Evolutionary conservation across 352 stramenopile species (phyloP).

Genomic region (Globisporangium camurandrum): DNA sequence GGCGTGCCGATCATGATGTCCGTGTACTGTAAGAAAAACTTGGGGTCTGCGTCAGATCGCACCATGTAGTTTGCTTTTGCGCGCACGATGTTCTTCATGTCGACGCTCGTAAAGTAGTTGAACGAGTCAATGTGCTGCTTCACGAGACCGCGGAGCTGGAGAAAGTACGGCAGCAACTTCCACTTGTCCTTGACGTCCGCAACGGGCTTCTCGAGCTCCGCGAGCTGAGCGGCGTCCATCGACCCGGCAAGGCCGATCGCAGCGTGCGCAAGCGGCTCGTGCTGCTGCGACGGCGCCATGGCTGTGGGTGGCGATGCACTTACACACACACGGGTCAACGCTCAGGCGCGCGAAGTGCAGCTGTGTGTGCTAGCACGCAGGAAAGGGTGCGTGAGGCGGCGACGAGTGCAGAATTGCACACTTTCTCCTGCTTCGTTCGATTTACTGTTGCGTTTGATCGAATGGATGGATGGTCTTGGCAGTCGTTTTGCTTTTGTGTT

Average conservation of each 20-base stretch:
- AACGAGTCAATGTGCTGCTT: slow-evolving; percentile 99
- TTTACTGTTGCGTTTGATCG: too few relatives aligned
- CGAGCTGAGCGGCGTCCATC: slow-evolving; percentile 25
- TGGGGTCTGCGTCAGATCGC: slow-evolving; percentile 92
- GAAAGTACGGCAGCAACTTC: slow-evolving; percentile 97
- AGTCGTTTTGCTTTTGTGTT: too few relatives aligned
- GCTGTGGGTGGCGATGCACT: not conserved
- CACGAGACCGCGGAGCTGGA: slow-evolving; percentile 88
- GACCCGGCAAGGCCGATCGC: not conserved
- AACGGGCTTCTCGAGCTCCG: slow-evolving; percentile 68
- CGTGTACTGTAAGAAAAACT: slow-evolving; percentile 99
- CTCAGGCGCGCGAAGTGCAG: too few relatives aligned
- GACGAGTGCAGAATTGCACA: too few relatives aligned
- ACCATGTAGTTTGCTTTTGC: slow-evolving; percentile 90
- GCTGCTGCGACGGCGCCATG: slow-evolving; percentile 1
- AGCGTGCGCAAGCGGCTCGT: not conserved
- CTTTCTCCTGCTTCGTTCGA: too few relatives aligned
- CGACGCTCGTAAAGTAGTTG: slow-evolving; percentile 98
- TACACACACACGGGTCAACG: not conserved
- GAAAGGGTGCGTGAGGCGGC: too few relatives aligned
- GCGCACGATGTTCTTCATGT: slow-evolving; percentile 98
- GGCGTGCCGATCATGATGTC: slow-evolving; percentile 97
- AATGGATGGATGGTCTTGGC: too few relatives aligned
- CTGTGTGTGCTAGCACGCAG: too few relatives aligned
- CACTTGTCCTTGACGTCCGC: slow-evolving; percentile 93